phyloP scores from a whole-genome alignment of 2,329 filamentous ascomycete species.

The Pestalotiopsis sp. region DNA sequence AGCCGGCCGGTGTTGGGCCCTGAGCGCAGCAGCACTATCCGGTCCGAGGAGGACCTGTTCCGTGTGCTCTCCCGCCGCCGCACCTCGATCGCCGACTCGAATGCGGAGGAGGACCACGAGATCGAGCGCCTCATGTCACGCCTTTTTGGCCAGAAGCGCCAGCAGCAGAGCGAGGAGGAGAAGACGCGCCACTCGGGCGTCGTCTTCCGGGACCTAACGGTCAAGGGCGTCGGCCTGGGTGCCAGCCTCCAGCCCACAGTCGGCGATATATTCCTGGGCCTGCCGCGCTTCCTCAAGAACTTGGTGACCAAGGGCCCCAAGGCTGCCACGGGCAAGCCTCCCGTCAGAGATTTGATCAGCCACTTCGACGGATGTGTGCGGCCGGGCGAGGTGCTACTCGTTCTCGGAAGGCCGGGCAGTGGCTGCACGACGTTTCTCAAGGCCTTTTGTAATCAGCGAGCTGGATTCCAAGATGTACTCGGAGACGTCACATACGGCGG shows the following conservation, averaged over 20 bases:
- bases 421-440: constrained; percentile 62
- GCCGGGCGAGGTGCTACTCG: constrained; percentile 53
- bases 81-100: constrained; percentile 27
- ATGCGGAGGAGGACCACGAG: constrained; percentile 48
- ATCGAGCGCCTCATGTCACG: constrained; percentile 67
- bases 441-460: constrained; percentile 67
- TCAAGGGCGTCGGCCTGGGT: constrained; percentile 70
- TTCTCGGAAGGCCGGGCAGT: constrained; percentile 46
- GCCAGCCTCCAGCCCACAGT: constrained; percentile 54
- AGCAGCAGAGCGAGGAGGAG: constrained; percentile 69
- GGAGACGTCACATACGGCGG: constrained; percentile 66
- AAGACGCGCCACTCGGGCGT: constrained; percentile 71
- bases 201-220: constrained; percentile 70
- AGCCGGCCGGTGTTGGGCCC: constrained; percentile 21
- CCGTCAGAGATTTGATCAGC: constrained; percentile 41
- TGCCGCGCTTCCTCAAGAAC: constrained; percentile 28
- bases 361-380: constrained; percentile 59
- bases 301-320: constrained; percentile 29
- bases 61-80: constrained; percentile 49
- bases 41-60: constrained; percentile 56
- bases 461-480: constrained; percentile 42
- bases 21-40: constrained; percentile 28
- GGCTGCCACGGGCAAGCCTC: constrained; percentile 37
- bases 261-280: constrained; percentile 35
- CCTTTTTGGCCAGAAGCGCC: constrained; percentile 69